Evolutionary conservation across 1,284 basidiomycete species (phyloP).

Genomic region (Ganoderma lingzhi): DNA sequence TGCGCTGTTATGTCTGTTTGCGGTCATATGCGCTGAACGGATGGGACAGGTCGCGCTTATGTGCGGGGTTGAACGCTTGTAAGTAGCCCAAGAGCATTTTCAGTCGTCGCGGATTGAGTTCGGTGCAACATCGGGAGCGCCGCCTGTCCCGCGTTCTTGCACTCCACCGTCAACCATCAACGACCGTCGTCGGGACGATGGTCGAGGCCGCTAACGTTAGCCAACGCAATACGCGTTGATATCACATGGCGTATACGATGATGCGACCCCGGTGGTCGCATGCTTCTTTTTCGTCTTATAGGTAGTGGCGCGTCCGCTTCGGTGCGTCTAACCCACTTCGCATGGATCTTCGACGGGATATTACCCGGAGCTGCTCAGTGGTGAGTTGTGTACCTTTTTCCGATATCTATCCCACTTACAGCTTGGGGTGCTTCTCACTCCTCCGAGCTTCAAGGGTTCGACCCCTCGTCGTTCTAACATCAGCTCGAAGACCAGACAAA

Average conservation of each 20-base stretch:
- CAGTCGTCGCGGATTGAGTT: constrained; percentile 14
- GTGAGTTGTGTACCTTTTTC: background rate
- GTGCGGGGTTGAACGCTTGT: background rate
- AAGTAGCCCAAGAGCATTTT: background rate
- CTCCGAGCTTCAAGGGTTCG: background rate
- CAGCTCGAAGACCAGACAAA: too few species aligned
- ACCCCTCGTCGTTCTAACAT: background rate
- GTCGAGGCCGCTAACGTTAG: constrained; percentile 5
- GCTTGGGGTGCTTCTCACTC: background rate
- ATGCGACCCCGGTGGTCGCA: background rate
- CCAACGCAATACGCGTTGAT: background rate
- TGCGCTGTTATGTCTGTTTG: background rate
- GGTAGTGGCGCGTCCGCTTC: constrained; percentile 9
- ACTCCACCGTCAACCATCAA: background rate
- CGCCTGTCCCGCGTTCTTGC: background rate
- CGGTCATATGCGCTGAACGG: background rate
- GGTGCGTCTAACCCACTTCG: background rate
- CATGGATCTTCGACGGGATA: background rate
- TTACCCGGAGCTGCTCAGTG: background rate
- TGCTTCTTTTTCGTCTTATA: background rate
- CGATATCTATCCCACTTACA: background rate
- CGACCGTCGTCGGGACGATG: background rate
- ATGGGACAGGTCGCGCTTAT: background rate
- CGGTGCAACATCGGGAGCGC: constrained; percentile 26
- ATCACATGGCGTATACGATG: constrained; percentile 7